Conservation (phyloP, 1,284 basidiomycete species). For the Amylostereum chailletii region DNA sequence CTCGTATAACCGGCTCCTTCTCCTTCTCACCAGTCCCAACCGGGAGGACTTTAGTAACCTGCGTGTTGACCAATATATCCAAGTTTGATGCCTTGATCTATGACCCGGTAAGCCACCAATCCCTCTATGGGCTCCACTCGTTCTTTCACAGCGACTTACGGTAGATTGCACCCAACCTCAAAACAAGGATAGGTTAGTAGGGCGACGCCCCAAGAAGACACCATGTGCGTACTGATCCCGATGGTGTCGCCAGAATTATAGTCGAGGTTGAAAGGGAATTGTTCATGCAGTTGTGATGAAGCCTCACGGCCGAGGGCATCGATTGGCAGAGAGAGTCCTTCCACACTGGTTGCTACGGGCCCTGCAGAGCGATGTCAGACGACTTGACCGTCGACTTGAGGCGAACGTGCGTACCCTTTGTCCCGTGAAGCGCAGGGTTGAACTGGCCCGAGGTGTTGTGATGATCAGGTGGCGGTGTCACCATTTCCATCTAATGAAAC, state of each 20-base stretch:
- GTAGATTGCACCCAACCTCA: slow-evolving; percentile 5
- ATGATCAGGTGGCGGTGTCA: neutral
- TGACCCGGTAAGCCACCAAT: too few species aligned
- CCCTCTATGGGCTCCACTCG: too few species aligned
- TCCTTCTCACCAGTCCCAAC: neutral
- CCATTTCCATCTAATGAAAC: neutral
- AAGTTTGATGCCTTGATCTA: slow-evolving; percentile 8
- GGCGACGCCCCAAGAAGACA: too few species aligned
- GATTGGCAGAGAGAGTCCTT: neutral
- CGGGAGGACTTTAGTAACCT: slow-evolving; percentile 8
- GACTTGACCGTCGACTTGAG: neutral
- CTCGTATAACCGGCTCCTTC: neutral
- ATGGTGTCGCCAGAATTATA: slow-evolving; percentile 11
- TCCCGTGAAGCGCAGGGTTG: neutral
- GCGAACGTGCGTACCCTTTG: neutral
- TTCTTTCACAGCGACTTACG: neutral
- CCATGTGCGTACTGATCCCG: slow-evolving; percentile 6
- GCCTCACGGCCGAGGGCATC: slow-evolving; percentile 9
- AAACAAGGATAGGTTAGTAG: too few species aligned
- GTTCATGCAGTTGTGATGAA: slow-evolving; percentile 2
- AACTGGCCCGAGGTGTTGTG: neutral
- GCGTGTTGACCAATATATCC: slow-evolving; percentile 6
- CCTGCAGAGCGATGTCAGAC: neutral
- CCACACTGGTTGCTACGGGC: neutral
- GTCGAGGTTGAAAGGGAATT: slow-evolving; percentile 14